A percentile compares a stretch with the other conserved stretches of the same genome.
Evolutionary conservation across 148 eudicot species (phyloP).

Genomic region (Rhododendron henanense): DNA sequence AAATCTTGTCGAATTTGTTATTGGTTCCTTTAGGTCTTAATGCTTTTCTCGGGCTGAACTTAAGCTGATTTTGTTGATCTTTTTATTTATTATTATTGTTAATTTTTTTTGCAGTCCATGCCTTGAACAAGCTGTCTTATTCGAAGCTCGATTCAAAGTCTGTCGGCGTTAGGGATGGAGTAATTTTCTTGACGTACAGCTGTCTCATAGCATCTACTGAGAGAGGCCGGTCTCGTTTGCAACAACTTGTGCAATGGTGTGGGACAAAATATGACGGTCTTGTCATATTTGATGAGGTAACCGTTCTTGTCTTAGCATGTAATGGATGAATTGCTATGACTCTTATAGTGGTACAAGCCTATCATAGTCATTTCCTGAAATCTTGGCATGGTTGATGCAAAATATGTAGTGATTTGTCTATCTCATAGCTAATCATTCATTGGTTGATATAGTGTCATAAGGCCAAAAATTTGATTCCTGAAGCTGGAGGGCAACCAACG

Average conservation of each 20-base stretch:
- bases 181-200: slow-evolving; percentile 87
- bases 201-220: slow-evolving; percentile 99
- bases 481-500: slow-evolving; percentile 95
- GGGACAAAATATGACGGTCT: slow-evolving; percentile 82
- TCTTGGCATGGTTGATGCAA: neutral
- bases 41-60: neutral
- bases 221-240: slow-evolving; percentile 86
- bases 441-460: slow-evolving; percentile 73
- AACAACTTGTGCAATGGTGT: slow-evolving; percentile 96
- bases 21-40: neutral
- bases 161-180: slow-evolving; percentile 90
- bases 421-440: slow-evolving; percentile 10
- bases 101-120: slow-evolving; percentile 65
- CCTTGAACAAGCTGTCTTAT: slow-evolving; percentile 94
- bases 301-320: neutral
- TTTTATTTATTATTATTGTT: neutral
- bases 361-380: neutral
- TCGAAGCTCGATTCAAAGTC: slow-evolving; percentile 92
- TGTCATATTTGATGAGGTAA: slow-evolving; percentile 93
- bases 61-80: neutral
- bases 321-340: slow-evolving; percentile 1
- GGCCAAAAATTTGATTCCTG: slow-evolving; percentile 97
- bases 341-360: neutral
- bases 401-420: neutral
- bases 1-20: neutral